Base-by-base conservation (phyloP, 2,329 filamentous ascomycete genomes). In the Dactylellina drechsleri region DNA sequence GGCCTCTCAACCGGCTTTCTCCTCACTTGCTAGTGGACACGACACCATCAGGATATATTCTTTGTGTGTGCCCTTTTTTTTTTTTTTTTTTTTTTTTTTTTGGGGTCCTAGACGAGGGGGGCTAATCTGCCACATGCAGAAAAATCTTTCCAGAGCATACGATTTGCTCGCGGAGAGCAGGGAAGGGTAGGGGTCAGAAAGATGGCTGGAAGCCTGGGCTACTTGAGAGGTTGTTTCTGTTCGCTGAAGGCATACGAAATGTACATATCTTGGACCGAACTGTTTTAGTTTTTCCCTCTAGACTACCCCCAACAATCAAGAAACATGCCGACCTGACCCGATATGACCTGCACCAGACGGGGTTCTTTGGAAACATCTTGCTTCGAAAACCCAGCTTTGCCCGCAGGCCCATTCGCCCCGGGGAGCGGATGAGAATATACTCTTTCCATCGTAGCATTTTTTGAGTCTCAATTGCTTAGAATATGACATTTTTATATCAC, bases 71-170 rank as follows among this genome's bases (percentile, higher is more conserved):
- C 16, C n/a, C 16, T 18, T n/a, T 47, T 6, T 47, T 47, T 47
- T 28, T 28, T 58, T 47, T 47, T 47, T 47, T 47, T 47, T 47
- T 47, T 8, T 47, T 47, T 2, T 47, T 47, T 47, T 62, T 58
- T 53, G 66, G 56, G 65, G 54, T 58, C 57, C 70, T 74, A 74
- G 70, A 75, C 71, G 71, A 75, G 71, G 71, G 70, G 70, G 71
- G 71, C 71, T 75, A 75, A 75, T 75, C 71, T 74, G 68, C 71
- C 71, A 75, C 71, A 75, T 75, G 71, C 71, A 75, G 71, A 75
- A 75, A 75, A 75, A 59, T 65, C 58, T 75, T 75, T 73, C 62
- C 64, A 60, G 36, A 75, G 71, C 71, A 75, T 75, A 66, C 71
- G 71, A 75, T 75, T 75, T 75, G 71, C 59, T 75, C 71, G 64